These are phyloP conservation scores for Pichia sp. DNA, from an alignment of 1,139 yeast species.

Conservation along the genomic window DNA sequence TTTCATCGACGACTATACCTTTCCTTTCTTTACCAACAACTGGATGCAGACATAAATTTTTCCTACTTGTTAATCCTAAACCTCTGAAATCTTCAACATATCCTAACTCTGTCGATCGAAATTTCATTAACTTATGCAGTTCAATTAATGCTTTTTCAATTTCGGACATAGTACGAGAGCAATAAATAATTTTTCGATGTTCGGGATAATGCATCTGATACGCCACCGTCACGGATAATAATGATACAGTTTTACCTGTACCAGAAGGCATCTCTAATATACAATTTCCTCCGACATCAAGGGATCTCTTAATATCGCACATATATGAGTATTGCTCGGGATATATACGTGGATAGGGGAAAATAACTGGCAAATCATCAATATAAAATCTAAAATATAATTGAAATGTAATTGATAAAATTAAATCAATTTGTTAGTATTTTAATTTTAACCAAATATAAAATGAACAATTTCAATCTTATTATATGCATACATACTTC, in stretches of 20 bases:
- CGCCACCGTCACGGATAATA: constrained; percentile 85
- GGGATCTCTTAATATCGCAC: constrained; percentile 89
- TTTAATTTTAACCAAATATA: no score
- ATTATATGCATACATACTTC: no score
- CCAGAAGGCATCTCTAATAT: constrained; percentile 99
- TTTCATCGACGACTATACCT: constrained; percentile 94
- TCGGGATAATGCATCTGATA: constrained; percentile 95
- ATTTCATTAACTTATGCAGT: constrained; percentile 81
- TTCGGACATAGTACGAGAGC: constrained; percentile 99
- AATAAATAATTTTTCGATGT: constrained; percentile 87
- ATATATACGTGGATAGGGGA: constrained; percentile 95
- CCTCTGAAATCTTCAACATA: constrained; percentile 86
- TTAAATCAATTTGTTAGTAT: not conserved
- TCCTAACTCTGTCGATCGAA: constrained; percentile 75
- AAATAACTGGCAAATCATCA: constrained; percentile 90
- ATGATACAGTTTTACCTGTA: constrained; percentile 93
- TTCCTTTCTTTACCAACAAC: constrained; percentile 79
- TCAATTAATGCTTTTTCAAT: constrained; percentile 97
- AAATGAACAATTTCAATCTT: no score
- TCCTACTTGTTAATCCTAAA: constrained; percentile 87
- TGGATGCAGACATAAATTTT: constrained; percentile 89
- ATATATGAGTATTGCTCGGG: constrained; percentile 98
- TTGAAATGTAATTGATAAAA: not conserved
- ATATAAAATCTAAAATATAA: constrained; percentile 56
- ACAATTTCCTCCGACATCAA: constrained; percentile 97